Evolutionary conservation across 108 stramenopile genomes (phyloP).

Genomic region (Skeletonema menzelii): DNA sequence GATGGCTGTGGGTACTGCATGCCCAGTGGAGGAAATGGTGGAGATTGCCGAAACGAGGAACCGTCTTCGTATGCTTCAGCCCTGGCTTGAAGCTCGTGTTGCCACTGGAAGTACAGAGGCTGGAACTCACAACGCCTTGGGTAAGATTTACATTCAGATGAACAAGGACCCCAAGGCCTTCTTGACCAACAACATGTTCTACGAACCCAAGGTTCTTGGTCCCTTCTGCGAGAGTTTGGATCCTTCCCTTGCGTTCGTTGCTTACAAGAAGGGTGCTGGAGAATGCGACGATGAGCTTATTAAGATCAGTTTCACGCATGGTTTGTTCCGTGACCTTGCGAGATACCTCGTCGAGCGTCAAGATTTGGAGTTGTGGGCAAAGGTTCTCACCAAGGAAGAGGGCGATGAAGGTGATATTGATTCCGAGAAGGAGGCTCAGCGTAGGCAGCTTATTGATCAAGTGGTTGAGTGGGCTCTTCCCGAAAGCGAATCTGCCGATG

Average conservation of each 20-base stretch:
- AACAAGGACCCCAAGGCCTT: slow-evolving; percentile 99
- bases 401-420: slow-evolving; percentile 50
- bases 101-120: slow-evolving; percentile 99
- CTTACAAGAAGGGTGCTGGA: slow-evolving; percentile 98
- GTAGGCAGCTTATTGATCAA: slow-evolving; percentile 98
- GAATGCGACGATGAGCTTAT: slow-evolving; percentile 99
- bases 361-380: slow-evolving; percentile 97
- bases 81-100: slow-evolving; percentile 99
- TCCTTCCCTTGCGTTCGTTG: slow-evolving; percentile 97
- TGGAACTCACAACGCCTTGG: slow-evolving; percentile 99
- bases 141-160: slow-evolving; percentile 99
- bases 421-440: slow-evolving; percentile 66
- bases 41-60: slow-evolving; percentile 96
- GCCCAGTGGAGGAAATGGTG: slow-evolving; percentile 98
- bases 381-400: slow-evolving; percentile 90
- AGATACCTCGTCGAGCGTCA: slow-evolving; percentile 98
- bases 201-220: slow-evolving; percentile 98
- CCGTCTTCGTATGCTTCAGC: slow-evolving; percentile 95
- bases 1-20: slow-evolving; percentile 97
- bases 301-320: slow-evolving; percentile 93
- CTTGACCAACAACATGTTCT: slow-evolving; percentile 99
- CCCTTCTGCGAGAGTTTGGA: slow-evolving; percentile 99
- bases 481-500: slow-evolving; percentile 97
- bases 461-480: slow-evolving; percentile 99
- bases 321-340: slow-evolving; percentile 98